Conservation (phyloP, 768 basidiomycete species). For the Boletus patriciae region DNA sequence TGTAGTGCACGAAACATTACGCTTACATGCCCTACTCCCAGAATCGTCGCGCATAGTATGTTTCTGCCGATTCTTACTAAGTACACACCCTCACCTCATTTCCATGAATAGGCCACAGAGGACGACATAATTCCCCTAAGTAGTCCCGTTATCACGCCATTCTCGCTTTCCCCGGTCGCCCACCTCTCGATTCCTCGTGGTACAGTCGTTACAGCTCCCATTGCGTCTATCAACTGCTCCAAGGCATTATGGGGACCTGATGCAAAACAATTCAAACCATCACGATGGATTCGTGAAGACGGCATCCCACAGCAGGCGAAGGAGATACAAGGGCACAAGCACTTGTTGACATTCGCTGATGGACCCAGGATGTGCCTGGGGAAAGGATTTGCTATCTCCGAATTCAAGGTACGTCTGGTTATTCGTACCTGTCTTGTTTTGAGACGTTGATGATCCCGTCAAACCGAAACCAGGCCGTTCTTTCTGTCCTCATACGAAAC, state of each 20-base stretch:
- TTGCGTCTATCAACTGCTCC: slow-evolving; percentile 50
- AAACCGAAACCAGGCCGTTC: not conserved
- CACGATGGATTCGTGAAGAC: slow-evolving; percentile 53
- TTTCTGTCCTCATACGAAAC: too few species aligned
- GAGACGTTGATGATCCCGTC: not conserved
- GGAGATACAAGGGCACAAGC: slow-evolving; percentile 27
- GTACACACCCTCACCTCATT: not conserved
- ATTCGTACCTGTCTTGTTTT: not conserved
- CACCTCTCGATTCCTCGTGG: slow-evolving; percentile 48
- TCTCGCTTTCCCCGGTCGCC: slow-evolving; percentile 33
- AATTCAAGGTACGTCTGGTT: slow-evolving; percentile 22
- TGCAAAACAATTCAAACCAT: slow-evolving; percentile 58
- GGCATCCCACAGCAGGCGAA: slow-evolving; percentile 35
- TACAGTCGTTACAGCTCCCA: slow-evolving; percentile 43
- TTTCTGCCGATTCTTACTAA: not conserved
- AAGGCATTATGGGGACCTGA: too few species aligned
- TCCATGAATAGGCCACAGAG: slow-evolving; percentile 40
- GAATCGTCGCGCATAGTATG: slow-evolving; percentile 39
- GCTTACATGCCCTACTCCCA: slow-evolving; percentile 20
- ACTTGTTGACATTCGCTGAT: too few species aligned
- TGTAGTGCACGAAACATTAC: slow-evolving; percentile 46
- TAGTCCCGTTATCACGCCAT: slow-evolving; percentile 43
- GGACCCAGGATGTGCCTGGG: too few species aligned
- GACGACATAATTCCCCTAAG: slow-evolving; percentile 62
- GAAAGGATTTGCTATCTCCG: slow-evolving; percentile 28